Evolutionary conservation across 139 green algal genomes (phyloP).

Genomic region (Chlorella sp.): DNA sequence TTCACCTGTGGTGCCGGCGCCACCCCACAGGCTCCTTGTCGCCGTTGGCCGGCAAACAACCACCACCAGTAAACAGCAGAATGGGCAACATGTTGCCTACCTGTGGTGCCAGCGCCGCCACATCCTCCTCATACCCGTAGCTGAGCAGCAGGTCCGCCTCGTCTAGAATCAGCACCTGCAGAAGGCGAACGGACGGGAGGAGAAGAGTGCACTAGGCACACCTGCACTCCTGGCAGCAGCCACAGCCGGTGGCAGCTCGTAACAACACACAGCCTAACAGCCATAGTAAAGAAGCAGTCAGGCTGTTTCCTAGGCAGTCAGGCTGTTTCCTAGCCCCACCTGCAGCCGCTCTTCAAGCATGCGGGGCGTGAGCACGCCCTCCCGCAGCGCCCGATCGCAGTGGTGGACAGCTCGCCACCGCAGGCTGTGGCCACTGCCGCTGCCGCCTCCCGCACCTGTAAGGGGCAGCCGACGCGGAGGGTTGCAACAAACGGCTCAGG

Average conservation of each 20-base stretch:
- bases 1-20: constrained; percentile 74
- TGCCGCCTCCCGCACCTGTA: constrained; percentile 57
- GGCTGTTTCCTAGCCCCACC: too few species aligned
- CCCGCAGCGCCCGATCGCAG: constrained; percentile 44
- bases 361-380: constrained; percentile 53
- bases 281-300: too few species aligned
- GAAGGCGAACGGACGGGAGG: neutral
- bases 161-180: constrained; percentile 89
- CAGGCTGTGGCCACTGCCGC: constrained; percentile 43
- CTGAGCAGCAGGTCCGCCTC: constrained; percentile 95
- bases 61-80: too few species aligned
- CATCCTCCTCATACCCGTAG: constrained; percentile 91
- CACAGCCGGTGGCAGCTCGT: neutral
- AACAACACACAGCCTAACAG: neutral
- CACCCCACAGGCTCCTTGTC: constrained; percentile 87
- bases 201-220: neutral
- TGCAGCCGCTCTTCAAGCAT: constrained; percentile 51
- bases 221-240: neutral
- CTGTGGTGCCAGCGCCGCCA: constrained; percentile 78
- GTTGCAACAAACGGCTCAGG: neutral
- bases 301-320: too few species aligned
- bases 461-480: neutral
- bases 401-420: constrained; percentile 43
- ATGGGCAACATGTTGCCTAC: too few species aligned
- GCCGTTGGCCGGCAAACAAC: too few species aligned